Evolutionary conservation across 2,329 filamentous ascomycete species (phyloP).

Genomic region (Xylariaceae sp.): DNA sequence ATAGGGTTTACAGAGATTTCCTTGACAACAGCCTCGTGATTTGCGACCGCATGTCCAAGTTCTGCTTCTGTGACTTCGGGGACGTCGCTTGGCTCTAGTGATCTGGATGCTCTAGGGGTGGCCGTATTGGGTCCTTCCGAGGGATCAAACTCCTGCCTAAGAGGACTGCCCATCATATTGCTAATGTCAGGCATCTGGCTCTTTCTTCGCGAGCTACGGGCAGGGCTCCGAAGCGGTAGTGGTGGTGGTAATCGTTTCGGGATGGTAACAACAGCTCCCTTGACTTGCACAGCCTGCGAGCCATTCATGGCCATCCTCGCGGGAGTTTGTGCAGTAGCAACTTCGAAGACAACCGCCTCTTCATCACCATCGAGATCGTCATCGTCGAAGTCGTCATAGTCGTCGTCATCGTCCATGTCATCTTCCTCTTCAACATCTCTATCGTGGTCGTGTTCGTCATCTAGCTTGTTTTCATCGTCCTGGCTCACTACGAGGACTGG

Average conservation of each 20-base stretch:
- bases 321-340: conserved; percentile 54
- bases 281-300: conserved; percentile 64
- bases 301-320: conserved; percentile 56
- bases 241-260: conserved; percentile 75
- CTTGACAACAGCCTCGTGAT: not conserved
- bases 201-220: conserved; percentile 52
- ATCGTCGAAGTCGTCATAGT: conserved; percentile 47
- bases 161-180: conserved; percentile 44
- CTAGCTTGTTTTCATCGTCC: conserved; percentile 23
- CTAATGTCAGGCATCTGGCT: conserved; percentile 59
- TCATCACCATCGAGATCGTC: conserved; percentile 50
- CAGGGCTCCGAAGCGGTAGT: conserved; percentile 72
- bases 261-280: conserved; percentile 79
- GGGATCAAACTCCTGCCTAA: conserved; percentile 45
- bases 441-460: conserved; percentile 30
- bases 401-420: conserved; percentile 28
- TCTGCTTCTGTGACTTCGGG: conserved; percentile 1
- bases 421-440: conserved; percentile 31
- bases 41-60: too few relatives aligned
- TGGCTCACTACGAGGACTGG: conserved; percentile 2
- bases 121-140: conserved; percentile 20
- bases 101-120: conserved; percentile 22
- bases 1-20: too few relatives aligned
- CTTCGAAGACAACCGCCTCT: conserved; percentile 66
- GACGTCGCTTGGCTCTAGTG: conserved; percentile 4